These are phyloP conservation scores for Polysphondylium violaceum DNA, from an alignment of 78 protist species.

Conservation along the genomic window DNA sequence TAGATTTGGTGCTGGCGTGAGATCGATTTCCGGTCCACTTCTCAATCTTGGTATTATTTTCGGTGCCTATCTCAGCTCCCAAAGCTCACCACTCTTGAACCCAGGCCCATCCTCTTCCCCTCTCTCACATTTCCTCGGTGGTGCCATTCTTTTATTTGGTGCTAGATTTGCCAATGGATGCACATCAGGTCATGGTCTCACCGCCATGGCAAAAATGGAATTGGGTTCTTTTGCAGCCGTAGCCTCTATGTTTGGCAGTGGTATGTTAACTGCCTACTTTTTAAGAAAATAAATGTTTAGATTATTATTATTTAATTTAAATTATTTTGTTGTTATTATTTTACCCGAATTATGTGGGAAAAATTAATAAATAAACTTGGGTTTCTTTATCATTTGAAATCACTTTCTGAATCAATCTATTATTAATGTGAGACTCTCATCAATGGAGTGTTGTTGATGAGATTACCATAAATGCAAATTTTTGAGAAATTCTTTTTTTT, in stretches of 20 bases:
- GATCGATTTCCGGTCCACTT: constrained; percentile 16
- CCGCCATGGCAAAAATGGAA: constrained; percentile 58
- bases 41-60: constrained; percentile 52
- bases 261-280: constrained; percentile 44
- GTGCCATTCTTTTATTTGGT: constrained; percentile 53
- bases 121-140: constrained; percentile 5
- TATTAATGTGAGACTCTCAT: no score
- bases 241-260: constrained; percentile 69
- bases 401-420: no score
- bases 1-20: neutral
- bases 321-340: no score
- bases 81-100: neutral
- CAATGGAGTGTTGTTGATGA: no score
- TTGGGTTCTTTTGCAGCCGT: constrained; percentile 50
- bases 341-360: no score
- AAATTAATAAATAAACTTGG: no score
- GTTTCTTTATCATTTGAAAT: no score
- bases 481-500: no score
- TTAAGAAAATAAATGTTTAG: constrained; percentile 20
- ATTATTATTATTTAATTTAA: no score
- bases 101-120: neutral
- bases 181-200: constrained; percentile 55
- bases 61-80: constrained; percentile 29
- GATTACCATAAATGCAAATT: no score
- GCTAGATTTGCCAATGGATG: constrained; percentile 75